Base-by-base conservation (phyloP, 192 early-diverging fungal species). In the Podila minutissima region DNA sequence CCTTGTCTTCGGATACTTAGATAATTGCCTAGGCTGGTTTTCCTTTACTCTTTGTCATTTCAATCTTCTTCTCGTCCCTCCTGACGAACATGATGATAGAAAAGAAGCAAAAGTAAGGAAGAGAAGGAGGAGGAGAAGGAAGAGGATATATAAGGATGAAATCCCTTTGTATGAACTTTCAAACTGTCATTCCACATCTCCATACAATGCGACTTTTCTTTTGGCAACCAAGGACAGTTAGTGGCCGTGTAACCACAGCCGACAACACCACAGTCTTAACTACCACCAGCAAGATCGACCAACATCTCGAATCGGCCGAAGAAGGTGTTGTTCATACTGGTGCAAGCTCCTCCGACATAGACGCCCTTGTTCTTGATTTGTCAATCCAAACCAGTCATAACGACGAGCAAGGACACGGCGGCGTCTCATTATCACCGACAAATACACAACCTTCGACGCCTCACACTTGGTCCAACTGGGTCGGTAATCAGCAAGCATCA, bases 381-480 rank as follows among this genome's bases (percentile, higher is more conserved):
- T 62, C 61, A 62, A n/a, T n/a, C n/a, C n/a, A n/a, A n/a, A n/a
- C n/a, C n/a, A n/a, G 2, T n/a, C 61, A 22, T 7, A 22, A 38
- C 13, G 33, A 62, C 2, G 35, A 62, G 5, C 61, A 62, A 62
- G 32, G 41, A 11, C 32, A n/a, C 37, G 61, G 61, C 29, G 3
- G 32, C 35, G 32, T 9, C 4, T 8, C n/a, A 62, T 37, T n/a
- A n/a, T n/a, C 61, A 38, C 29, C 8, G 22, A 33, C 61, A 38
- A 37, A 10, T n/a, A 62, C 12, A 38, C 35, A 37, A 62, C 61
- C 17, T 37, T 37, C 61, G 33, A 37, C 61, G 33, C 33, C 61
- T 38, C 15, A 37, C 41, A 62, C 35, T 38, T 79, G 76, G 76
- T 58, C 62, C 69, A 79, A 79, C 59, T 73, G 70, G 70, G 37